phyloP scores from a whole-genome alignment of 257 asterid genomes.

The Buddleja alternifolia region DNA sequence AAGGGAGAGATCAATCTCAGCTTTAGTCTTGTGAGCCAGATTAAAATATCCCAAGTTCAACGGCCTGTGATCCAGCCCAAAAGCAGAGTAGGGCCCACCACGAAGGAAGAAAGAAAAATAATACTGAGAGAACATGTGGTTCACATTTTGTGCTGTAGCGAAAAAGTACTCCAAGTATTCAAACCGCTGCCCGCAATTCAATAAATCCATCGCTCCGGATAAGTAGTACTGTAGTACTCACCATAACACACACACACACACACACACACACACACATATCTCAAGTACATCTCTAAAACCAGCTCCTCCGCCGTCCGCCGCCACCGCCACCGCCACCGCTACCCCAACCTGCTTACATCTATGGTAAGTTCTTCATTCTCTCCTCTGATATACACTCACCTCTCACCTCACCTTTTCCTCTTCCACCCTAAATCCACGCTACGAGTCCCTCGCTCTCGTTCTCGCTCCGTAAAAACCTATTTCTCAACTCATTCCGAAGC shows the following conservation, averaged over 20 bases:
- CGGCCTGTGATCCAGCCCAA: neutral
- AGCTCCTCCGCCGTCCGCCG: conserved; percentile 18
- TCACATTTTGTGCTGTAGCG: no score
- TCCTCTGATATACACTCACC: conserved; percentile 40
- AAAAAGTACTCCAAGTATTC: no score
- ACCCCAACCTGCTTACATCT: conserved; percentile 22
- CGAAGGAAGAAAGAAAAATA: neutral
- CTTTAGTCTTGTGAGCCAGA: no score
- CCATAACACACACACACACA: conserved; percentile 15
- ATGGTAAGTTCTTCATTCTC: conserved; percentile 46
- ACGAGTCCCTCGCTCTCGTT: conserved; percentile 18
- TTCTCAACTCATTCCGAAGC: conserved; percentile 26
- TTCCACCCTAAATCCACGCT: conserved; percentile 35
- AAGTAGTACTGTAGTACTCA: neutral
- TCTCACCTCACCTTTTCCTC: conserved; percentile 35
- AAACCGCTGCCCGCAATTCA: no score
- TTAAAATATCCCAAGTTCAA: no score
- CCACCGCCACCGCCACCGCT: conserved; percentile 21
- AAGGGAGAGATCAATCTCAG: no score
- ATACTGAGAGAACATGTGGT: conserved; percentile 7
- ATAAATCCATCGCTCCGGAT: no score
- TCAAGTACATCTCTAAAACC: no score
- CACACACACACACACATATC: no score
- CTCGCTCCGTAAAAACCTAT: conserved; percentile 25
- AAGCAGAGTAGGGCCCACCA: neutral